Base-by-base conservation (phyloP, 1,284 basidiomycete genomes). In the Ustilago loliicola region DNA sequence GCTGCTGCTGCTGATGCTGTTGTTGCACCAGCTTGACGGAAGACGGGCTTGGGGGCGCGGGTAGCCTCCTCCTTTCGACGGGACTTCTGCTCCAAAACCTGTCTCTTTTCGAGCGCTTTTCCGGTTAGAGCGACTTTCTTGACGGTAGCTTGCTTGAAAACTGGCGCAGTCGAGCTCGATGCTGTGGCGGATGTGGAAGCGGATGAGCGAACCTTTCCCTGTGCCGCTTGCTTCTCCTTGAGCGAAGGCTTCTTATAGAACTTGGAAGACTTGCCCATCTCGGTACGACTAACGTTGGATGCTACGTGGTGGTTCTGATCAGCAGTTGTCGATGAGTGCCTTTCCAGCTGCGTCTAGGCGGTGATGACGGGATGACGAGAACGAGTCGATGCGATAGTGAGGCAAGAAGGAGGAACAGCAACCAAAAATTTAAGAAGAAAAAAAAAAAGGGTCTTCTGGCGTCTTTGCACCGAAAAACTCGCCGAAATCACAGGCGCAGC, bases 201-300 rank as follows among this genome's bases (percentile, higher is more conserved):
- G 1, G 69, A 75, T 3, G 77, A 72, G 48, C 72, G 72, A 40
- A 47, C 29, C 63, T 71, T 79, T 34, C 66, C 73, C n/a, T 62
- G 55, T 11, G 54, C 61, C 13, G 68, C 54, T 42, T 79, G 73
- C 70, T 71, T 72, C 58, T 79, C 69, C 45, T 76, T 79, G 51
- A 79, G 73, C 40, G 77, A 66, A 6, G 77, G 70, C 60, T 75
- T 76, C 70, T 79, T 79, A 67, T 76, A 79, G 59, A 79, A 76
- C 51, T 79, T 79, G 25, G 73, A 68, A 21, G 77, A 72, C 48
- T 72, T 76, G 66, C 77, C 77, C 77, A 79, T 79, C n/a, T 21
- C 21, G 42, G 7, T 10, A 4, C 7, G 36, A 11, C 3, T 15
- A 10, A 15, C 9, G 6, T 15, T 15, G 36, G 17, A 38, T 38